A percentile compares a stretch with the other conserved stretches of the same genome.
phyloP scores from a whole-genome alignment of 83 land plant species.

The Isoetes engelmannii region DNA sequence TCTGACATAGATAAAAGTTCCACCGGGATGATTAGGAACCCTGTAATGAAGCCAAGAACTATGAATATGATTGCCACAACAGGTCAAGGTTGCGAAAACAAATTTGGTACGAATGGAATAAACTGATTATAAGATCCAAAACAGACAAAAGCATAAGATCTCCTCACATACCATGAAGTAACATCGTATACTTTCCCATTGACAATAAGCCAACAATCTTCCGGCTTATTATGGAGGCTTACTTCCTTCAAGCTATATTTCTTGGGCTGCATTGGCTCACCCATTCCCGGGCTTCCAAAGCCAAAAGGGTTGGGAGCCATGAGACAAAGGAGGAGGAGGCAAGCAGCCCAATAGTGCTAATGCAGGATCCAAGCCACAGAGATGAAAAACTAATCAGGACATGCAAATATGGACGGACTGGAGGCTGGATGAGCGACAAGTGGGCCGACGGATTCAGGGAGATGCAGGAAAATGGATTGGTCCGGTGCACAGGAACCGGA shows the following conservation, averaged over 20 bases:
- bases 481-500: too few relatives aligned
- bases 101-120: not conserved
- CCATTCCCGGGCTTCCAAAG: not conserved
- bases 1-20: not conserved
- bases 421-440: too few relatives aligned
- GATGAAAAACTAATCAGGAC: too few relatives aligned
- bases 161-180: conserved; percentile 1
- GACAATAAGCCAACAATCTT: conserved; percentile 6
- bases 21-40: conserved; percentile 7
- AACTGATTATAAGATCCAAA: not conserved
- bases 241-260: not conserved
- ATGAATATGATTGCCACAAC: not conserved
- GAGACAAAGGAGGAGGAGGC: too few relatives aligned
- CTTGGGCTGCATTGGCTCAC: not conserved
- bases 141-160: not conserved
- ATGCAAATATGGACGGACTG: too few relatives aligned
- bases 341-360: too few relatives aligned
- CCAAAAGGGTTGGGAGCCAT: too few relatives aligned
- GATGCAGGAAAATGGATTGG: too few relatives aligned
- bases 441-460: too few relatives aligned
- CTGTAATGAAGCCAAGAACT: not conserved
- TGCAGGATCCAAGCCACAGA: too few relatives aligned
- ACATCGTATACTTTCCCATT: conserved; percentile 1
- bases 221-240: not conserved
- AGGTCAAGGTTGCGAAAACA: not conserved